A percentile compares a stretch with the other conserved stretches of the same genome.
Evolutionary conservation across 768 basidiomycete genomes (phyloP).

Genomic region (Mrakia frigida): DNA sequence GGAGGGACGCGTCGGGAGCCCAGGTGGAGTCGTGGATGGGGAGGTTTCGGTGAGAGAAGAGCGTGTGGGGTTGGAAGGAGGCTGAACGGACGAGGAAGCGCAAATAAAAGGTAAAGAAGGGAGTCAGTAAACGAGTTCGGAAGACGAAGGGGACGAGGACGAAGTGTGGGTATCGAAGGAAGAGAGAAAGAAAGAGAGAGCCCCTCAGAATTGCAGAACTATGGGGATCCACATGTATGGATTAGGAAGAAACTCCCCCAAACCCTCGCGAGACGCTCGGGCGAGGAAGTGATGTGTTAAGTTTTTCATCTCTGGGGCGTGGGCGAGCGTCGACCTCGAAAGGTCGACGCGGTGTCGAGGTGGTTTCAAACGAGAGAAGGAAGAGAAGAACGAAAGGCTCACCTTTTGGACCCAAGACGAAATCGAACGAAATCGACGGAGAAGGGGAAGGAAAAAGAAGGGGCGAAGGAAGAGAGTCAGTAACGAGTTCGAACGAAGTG

Average conservation of each 20-base stretch:
- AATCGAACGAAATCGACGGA: neutral
- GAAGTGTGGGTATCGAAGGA: too few species aligned
- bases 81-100: slow-evolving; percentile 46
- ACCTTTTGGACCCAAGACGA: slow-evolving; percentile 15
- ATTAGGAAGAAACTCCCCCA: slow-evolving; percentile 19
- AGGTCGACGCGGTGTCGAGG: neutral
- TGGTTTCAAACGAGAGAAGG: neutral
- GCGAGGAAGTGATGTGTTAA: slow-evolving; percentile 27
- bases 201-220: slow-evolving; percentile 34
- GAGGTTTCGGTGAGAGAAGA: slow-evolving; percentile 61
- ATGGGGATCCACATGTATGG: slow-evolving; percentile 28
- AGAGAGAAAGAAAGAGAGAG: neutral
- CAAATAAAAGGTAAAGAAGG: slow-evolving; percentile 1
- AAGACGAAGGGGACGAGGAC: neutral
- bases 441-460: neutral
- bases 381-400: neutral
- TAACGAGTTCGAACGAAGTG: neutral
- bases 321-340: neutral
- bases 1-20: slow-evolving; percentile 79
- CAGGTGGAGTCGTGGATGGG: slow-evolving; percentile 62
- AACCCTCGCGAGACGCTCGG: slow-evolving; percentile 29
- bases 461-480: neutral
- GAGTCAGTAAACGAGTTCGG: slow-evolving; percentile 4
- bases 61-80: slow-evolving; percentile 75
- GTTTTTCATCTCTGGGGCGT: slow-evolving; percentile 28